Conservation (phyloP, 495 filamentous ascomycete genomes). For the Stereocaulon alpinum region DNA sequence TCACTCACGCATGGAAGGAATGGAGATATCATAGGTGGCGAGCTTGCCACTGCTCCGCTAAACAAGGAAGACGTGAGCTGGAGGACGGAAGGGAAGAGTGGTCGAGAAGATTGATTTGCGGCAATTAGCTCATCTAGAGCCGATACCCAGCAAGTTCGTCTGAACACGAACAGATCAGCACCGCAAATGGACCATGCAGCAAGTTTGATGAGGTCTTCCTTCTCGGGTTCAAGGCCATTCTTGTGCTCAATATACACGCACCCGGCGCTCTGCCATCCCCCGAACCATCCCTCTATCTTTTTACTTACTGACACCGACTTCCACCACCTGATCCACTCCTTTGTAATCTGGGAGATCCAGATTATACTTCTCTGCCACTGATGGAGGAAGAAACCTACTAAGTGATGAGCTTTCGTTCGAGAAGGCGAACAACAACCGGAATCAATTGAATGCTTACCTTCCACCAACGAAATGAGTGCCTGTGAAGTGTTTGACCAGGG, state of each 20-base stretch:
- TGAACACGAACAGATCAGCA: no score
- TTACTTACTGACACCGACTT: slow-evolving; percentile 47
- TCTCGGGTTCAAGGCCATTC: no score
- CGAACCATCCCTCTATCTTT: neutral
- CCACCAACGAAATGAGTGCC: slow-evolving; percentile 87
- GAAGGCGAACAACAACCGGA: neutral
- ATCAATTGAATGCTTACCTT: slow-evolving; percentile 35
- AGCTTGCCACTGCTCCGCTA: no score
- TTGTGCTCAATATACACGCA: neutral
- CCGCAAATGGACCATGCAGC: no score
- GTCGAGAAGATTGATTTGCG: no score
- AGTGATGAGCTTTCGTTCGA: neutral
- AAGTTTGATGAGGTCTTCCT: no score
- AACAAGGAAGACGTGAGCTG: no score
- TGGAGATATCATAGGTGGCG: no score
- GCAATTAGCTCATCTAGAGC: no score
- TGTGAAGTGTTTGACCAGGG: slow-evolving; percentile 70
- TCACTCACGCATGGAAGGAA: no score
- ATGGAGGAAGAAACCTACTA: slow-evolving; percentile 62
- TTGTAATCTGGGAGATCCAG: slow-evolving; percentile 74
- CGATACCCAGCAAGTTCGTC: no score
- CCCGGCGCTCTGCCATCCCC: slow-evolving; percentile 12
- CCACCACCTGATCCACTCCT: slow-evolving; percentile 82
- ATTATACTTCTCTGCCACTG: slow-evolving; percentile 79
- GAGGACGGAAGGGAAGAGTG: no score